Evolutionary conservation across 2,329 filamentous ascomycete genomes (phyloP), one percentile per base, ranked within the genome.

Genomic region (Diaporthe sp.): DNA sequence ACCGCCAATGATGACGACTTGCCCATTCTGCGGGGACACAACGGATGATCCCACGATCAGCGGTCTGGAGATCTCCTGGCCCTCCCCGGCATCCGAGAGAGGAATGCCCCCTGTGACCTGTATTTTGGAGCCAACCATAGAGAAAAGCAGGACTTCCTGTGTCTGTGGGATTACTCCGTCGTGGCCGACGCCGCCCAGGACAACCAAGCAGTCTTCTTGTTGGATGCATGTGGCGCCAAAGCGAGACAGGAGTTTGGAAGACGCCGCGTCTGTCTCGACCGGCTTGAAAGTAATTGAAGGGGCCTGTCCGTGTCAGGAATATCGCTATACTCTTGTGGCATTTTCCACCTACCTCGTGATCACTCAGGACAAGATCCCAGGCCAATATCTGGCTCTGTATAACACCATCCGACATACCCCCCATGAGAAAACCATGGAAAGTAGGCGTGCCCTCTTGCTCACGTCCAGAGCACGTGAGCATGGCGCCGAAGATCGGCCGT

Each of bases 1-100:
- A 22, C 96, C 96, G 1, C 95, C 95, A 65, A 94, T 83, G 10
- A 97, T 85, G 13, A 94, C 80, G 4, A 95, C 79, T 25, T 88
- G 84, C 42, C 87, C 84, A 57, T 85, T 79, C 39, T 85, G 84
- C 0, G 88, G 84, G 39, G 85, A 81, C 19, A 89, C 83, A 10
- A 89, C 86, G 6, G 92, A 92, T 73, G 92, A 89, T 2, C 96
- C 95, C 69, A 95, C 87, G 68, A 98, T 87, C 8, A 98, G 87
- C 17, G 95, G 95, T 72, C 91, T 82, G 13, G 82, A 80, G 0
- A 71, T 65, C 0, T 53, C 68, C 2, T 46, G 55, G 22, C 59
- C 55, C 53, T 53, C 28, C 57, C 34, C 57, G 73, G 57, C 53
- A 44, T 44, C 61, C 17, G 51, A 22, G 15, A 75, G 42, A 28